A percentile compares a stretch with the other conserved stretches of the same genome.
Evolutionary conservation across 306 rosid species (phyloP).

Genomic region (Lithocarpus polystachyus): DNA sequence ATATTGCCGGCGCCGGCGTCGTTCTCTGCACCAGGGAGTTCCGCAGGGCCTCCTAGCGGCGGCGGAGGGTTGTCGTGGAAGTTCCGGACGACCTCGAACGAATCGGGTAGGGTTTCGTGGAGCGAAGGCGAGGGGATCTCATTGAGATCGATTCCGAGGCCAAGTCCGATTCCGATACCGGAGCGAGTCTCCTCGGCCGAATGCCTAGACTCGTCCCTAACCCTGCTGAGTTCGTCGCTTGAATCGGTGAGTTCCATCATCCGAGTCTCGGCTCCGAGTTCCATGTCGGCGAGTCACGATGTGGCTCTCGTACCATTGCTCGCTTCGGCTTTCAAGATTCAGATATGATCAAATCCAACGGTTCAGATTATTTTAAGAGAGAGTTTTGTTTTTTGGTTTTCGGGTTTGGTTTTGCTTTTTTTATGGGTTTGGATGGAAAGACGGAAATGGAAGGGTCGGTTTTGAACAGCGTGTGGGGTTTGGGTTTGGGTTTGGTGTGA

Average conservation of each 20-base stretch:
- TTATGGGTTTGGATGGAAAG: constrained; percentile 22
- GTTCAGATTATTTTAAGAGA: constrained; percentile 44
- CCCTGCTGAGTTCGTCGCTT: constrained; percentile 41
- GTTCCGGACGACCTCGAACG: constrained; percentile 69
- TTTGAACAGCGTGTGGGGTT: not conserved
- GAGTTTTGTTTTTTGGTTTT: constrained; percentile 21
- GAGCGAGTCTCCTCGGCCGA: constrained; percentile 44
- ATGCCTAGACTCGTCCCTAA: constrained; percentile 11
- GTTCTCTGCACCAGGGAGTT: constrained; percentile 27
- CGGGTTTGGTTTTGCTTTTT: constrained; percentile 4
- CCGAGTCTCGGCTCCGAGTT: constrained; percentile 46
- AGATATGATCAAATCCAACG: constrained; percentile 48
- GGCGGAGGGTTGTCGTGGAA: constrained; percentile 83
- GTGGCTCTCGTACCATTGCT: constrained; percentile 61
- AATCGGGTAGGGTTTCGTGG: constrained; percentile 70
- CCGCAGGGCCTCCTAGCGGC: constrained; percentile 68
- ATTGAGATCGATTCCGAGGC: constrained; percentile 84
- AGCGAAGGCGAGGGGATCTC: constrained; percentile 91
- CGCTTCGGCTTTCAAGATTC: not conserved
- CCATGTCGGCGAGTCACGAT: constrained; percentile 34
- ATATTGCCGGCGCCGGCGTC: too few relatives aligned
- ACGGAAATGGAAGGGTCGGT: constrained; percentile 52
- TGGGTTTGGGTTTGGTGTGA: not conserved
- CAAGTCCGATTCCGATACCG: constrained; percentile 50
- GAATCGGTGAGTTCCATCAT: constrained; percentile 91